Base-by-base conservation (phyloP, 208 protist genomes). In the Phytomonas francai region DNA sequence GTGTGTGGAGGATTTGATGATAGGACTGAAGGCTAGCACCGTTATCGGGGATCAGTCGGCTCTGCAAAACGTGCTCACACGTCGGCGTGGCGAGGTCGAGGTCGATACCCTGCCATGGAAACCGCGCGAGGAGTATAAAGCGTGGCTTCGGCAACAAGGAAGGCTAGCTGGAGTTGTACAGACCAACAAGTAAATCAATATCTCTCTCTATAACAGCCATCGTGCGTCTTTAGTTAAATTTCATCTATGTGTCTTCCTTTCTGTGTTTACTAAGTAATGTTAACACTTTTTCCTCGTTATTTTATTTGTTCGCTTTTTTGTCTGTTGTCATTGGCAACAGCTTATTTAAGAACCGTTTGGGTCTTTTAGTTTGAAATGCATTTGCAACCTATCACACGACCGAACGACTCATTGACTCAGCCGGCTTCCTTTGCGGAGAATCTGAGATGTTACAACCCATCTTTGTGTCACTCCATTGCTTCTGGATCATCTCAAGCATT, bases 1-100 rank as follows among this genome's bases (percentile, higher is more conserved):
- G 60, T 96, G 90, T 76, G 71, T 85, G n/a, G 78, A 96, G 32
- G 79, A 84, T 42, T 67, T 93, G 25, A 73, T 78, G 22, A 62
- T 85, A 7, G 67, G 79, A 34, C n/a, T 85, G 30, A 81, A 71
- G 54, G 85, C 89, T 8, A 88, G 73, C n/a, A 5, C 51, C 0
- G 11, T 77, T 28, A 68, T 87, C 6, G 81, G 79, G 0, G 65
- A 75, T 56, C 69, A 80, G 27, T 74, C 22, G n/a, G 65, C 83
- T 0, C 67, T 87, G 1, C 59, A 27, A 45, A 67, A 78, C 8
- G 74, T 88, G 1, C 61, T 88, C 63, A 57, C 71, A 25, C 72
- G 78, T 30, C 84, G 82, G 0, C 74, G 83, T 0, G 83, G 85
- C 32, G 71, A 68, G 9, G 78, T 95, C 6, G 79, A 93, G 61